Evolutionary conservation across 768 basidiomycete genomes (phyloP).

Genomic region (Goffeauzyma gilvescens): DNA sequence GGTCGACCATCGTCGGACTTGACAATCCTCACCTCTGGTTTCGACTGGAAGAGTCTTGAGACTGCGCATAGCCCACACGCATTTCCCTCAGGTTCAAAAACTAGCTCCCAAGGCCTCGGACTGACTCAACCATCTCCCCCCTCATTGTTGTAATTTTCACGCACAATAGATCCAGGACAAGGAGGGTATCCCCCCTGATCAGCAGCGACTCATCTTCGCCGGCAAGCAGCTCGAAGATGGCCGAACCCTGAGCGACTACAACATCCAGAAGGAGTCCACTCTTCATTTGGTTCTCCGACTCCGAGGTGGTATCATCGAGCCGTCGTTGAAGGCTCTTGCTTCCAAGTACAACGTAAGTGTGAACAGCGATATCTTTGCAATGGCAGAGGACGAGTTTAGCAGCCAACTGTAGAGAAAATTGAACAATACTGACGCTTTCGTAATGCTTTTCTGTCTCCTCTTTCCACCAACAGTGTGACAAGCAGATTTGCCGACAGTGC

Average conservation of each 20-base stretch:
- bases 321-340: slow-evolving; percentile 90
- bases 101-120: neutral
- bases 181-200: slow-evolving; percentile 35
- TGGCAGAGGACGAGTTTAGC: neutral
- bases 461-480: slow-evolving; percentile 45
- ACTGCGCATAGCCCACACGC: neutral
- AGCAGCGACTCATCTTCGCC: slow-evolving; percentile 39
- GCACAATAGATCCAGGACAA: slow-evolving; percentile 33
- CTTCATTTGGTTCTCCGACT: slow-evolving; percentile 94
- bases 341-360: slow-evolving; percentile 63
- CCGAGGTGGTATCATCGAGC: slow-evolving; percentile 97
- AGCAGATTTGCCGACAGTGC: slow-evolving; percentile 99
- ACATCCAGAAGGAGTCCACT: slow-evolving; percentile 54
- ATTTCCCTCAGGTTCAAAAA: neutral
- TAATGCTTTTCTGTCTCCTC: neutral
- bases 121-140: neutral
- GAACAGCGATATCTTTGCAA: neutral
- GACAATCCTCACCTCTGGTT: too few species aligned
- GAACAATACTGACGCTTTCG: neutral
- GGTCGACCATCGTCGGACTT: too few species aligned
- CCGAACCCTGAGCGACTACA: slow-evolving; percentile 33
- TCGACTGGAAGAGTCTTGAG: too few species aligned
- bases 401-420: neutral
- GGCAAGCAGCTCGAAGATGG: slow-evolving; percentile 39
- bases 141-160: neutral